Base-by-base conservation (phyloP, 441 rosid genomes). In the Macaranga tanarius region DNA sequence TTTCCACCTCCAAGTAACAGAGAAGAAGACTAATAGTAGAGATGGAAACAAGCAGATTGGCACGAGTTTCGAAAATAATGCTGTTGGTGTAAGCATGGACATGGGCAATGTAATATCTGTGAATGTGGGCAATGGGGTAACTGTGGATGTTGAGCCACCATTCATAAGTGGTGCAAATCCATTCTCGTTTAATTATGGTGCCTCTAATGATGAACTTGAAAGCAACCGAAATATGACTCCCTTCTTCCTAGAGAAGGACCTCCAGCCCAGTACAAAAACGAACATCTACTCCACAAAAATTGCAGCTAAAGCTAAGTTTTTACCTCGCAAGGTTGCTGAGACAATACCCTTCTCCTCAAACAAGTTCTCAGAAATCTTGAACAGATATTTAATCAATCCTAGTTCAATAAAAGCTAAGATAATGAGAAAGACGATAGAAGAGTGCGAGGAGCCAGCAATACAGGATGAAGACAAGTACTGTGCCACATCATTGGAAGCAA, bases 401-500 rank as follows among this genome's bases (percentile, higher is more conserved):
- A 73, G 48, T 10, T 79, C 82, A 0, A 28, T 20, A 31, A 72
- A 73, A 64, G 80, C 85, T 54, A 52, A 71, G 55, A 47, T 64
- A 3, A 67, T 79, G 69, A 65, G 54, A 63, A 59, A 26, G 17
- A 76, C 80, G 6, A 60, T 79, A 22, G 31, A 73, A 40, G 77
- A 74, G 50, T 79, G 85, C 5, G 82, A 82, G 57, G 54, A 45
- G 51, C 74, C 72, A 19, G 76, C 74, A 48, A 40, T 78, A 47
- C 54, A 71, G 50, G 80, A 75, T 12, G 82, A 81, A 65, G 78
- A 73, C 15, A 79, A 79, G 34, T 73, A 62, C 2, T 79, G 84
- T 28, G 82, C 82, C 1, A 78, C 78, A 3, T 81, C 84, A 50
- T 50, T 81, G 40, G 84, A 81, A 55, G 75, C 72, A 7, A 76